phyloP scores from a whole-genome alignment of 2,329 filamentous ascomycete species.

The Venturia carpophila region DNA sequence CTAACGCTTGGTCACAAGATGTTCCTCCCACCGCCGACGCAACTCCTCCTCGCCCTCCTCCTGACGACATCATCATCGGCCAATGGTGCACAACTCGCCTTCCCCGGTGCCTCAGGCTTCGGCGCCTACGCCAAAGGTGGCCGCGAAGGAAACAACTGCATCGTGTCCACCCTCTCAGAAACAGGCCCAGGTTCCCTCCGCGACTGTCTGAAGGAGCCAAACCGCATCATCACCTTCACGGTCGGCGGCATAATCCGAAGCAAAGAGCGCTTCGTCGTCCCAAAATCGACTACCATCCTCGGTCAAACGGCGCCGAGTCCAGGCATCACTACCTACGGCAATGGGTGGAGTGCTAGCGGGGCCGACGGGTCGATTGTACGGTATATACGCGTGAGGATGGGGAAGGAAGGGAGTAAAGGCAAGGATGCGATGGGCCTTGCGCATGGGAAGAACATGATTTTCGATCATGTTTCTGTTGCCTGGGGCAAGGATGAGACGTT shows the following conservation, averaged over 20 bases:
- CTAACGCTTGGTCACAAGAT: not conserved
- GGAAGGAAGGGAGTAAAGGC: constrained; percentile 42
- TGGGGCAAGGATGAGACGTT: constrained; percentile 53
- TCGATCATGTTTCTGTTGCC: constrained; percentile 47
- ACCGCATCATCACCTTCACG: constrained; percentile 45
- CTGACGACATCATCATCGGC: not conserved
- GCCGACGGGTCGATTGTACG: constrained; percentile 47
- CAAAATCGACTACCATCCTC: constrained; percentile 42
- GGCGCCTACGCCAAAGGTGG: constrained; percentile 42
- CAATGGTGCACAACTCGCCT: constrained; percentile 30
- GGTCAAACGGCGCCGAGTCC: constrained; percentile 41
- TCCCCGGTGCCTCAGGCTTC: constrained; percentile 46
- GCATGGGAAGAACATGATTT: constrained; percentile 47
- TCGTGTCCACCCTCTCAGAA: constrained; percentile 44
- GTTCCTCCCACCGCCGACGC: not conserved
- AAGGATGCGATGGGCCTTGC: constrained; percentile 50
- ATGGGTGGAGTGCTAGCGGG: constrained; percentile 46
- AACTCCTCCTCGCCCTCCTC: not conserved
- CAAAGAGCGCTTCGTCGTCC: constrained; percentile 39
- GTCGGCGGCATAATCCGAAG: constrained; percentile 46
- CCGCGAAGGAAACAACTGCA: constrained; percentile 40
- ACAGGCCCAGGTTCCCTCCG: constrained; percentile 43
- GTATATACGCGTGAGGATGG: constrained; percentile 50
- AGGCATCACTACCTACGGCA: constrained; percentile 47
- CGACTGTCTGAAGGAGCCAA: constrained; percentile 41